phyloP scores from a whole-genome alignment of 192 early-diverging fungal species.

The Kickxella alabastrina region DNA sequence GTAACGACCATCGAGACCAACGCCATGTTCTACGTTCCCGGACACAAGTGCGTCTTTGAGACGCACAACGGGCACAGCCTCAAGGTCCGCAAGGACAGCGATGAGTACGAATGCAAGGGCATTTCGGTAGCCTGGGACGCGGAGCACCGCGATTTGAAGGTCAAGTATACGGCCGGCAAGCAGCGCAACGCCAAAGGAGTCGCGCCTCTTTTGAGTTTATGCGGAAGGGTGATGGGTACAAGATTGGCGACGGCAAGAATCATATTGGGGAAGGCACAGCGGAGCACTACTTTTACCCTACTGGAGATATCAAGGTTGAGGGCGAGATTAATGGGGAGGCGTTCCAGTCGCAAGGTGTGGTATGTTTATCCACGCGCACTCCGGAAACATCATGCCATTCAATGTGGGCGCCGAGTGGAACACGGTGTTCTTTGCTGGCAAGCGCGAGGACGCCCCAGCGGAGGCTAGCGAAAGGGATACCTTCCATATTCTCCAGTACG shows the following conservation, averaged over 20 bases:
- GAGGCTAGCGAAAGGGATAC: conserved; percentile 47
- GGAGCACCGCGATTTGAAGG: conserved; percentile 27
- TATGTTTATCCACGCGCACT: conserved; percentile 80
- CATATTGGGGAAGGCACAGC: conserved; percentile 66
- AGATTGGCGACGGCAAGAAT: conserved; percentile 79
- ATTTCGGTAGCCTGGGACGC: conserved; percentile 63
- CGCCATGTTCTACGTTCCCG: conserved; percentile 66
- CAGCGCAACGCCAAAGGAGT: conserved; percentile 62
- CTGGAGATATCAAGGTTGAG: conserved; percentile 65
- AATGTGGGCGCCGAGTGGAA: conserved; percentile 81
- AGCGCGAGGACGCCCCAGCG: conserved; percentile 56
- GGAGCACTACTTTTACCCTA: conserved; percentile 80
- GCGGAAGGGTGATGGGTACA: conserved; percentile 66
- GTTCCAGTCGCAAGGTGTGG: conserved; percentile 63
- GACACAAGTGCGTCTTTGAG: conserved; percentile 59
- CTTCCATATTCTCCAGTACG: conserved; percentile 68
- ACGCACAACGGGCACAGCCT: conserved; percentile 73
- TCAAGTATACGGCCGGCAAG: conserved; percentile 46
- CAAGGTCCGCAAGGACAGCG: conserved; percentile 63
- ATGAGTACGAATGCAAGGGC: conserved; percentile 73
- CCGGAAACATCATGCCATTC: conserved; percentile 78
- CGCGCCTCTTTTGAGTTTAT: conserved; percentile 67
- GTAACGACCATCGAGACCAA: conserved; percentile 69
- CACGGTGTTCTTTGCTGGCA: conserved; percentile 72
- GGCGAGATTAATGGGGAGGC: conserved; percentile 67